Conservation (phyloP, 805 yeast species). For the Schwanniomyces yamadae region DNA sequence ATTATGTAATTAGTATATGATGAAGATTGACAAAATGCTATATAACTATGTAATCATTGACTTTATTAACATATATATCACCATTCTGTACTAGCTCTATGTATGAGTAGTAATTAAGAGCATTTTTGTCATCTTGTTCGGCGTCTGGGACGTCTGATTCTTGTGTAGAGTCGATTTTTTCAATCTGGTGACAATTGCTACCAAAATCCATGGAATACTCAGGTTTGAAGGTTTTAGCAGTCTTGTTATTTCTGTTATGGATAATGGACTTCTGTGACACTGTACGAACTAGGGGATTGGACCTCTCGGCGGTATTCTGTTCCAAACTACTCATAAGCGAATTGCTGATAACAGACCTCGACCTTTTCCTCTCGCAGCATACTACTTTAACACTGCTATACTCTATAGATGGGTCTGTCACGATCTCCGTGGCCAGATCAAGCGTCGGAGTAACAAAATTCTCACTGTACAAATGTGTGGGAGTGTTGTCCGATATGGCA, state of each 20-base stretch:
- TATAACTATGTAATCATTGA: not conserved
- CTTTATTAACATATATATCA: slow-evolving; percentile 3
- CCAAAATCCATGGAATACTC: too few relatives aligned
- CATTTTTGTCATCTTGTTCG: too few relatives aligned
- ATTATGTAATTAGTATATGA: slow-evolving; percentile 4
- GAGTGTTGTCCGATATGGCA: slow-evolving; percentile 7
- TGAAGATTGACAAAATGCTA: too few relatives aligned
- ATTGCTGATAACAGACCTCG: slow-evolving; percentile 21
- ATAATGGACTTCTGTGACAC: too few relatives aligned
- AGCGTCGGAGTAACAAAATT: slow-evolving; percentile 31
- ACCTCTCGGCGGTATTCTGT: too few relatives aligned
- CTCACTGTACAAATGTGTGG: slow-evolving; percentile 26
- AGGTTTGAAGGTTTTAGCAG: too few relatives aligned
- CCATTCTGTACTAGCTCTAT: slow-evolving; percentile 29
- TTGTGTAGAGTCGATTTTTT: too few relatives aligned
- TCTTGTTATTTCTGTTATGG: too few relatives aligned
- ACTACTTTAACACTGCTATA: slow-evolving; percentile 22
- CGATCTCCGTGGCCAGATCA: slow-evolving; percentile 30
- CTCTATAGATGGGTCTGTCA: slow-evolving; percentile 25
- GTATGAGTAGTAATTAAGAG: slow-evolving; percentile 31
- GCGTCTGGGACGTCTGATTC: too few relatives aligned
- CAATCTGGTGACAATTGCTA: too few relatives aligned
- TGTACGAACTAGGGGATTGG: too few relatives aligned
- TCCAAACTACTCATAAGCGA: slow-evolving; percentile 17
- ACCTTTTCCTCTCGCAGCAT: slow-evolving; percentile 19